These are phyloP conservation scores for Lipomyces orientalis DNA, from an alignment of 805 yeast genomes.

Conservation along the genomic window DNA sequence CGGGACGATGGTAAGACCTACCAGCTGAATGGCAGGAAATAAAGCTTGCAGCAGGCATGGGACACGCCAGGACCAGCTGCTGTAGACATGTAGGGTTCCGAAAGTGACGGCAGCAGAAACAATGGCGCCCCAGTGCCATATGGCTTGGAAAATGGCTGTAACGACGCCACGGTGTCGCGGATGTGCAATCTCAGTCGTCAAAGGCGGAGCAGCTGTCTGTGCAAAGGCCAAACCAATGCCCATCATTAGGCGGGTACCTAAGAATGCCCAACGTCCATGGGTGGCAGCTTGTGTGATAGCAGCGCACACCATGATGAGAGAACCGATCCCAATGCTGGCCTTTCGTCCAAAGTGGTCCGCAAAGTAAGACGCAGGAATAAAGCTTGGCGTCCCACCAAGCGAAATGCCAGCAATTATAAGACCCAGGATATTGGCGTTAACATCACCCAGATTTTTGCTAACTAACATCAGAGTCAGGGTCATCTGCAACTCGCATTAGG, in stretches of 20 bases:
- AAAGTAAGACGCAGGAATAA: constrained; percentile 17
- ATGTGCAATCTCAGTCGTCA: constrained; percentile 53
- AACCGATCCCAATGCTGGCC: constrained; percentile 9
- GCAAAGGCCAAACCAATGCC: constrained; percentile 49
- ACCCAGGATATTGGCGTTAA: constrained; percentile 9
- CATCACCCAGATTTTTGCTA: not conserved
- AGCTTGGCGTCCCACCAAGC: constrained; percentile 11
- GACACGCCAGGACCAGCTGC: constrained; percentile 44
- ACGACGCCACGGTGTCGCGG: constrained; percentile 53
- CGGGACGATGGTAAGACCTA: constrained; percentile 49
- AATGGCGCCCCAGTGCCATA: constrained; percentile 60
- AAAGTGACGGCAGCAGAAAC: constrained; percentile 59
- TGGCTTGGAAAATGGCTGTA: constrained; percentile 55
- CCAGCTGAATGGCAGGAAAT: constrained; percentile 46
- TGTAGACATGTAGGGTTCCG: constrained; percentile 44
- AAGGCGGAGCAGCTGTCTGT: constrained; percentile 13
- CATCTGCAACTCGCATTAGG: not conserved
- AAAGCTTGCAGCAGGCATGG: constrained; percentile 52
- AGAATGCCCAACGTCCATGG: constrained; percentile 48
- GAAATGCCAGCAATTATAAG: constrained; percentile 16
- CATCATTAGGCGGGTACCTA: constrained; percentile 48
- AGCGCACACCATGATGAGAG: constrained; percentile 42
- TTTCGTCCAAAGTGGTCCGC: constrained; percentile 20
- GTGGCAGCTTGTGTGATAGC: constrained; percentile 51
- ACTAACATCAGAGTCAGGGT: not conserved